Percentiles rank a stretch among this genome's conserved stretches.
phyloP scores from a whole-genome alignment of 2,329 filamentous ascomycete species.

The Cladosporium sp. region DNA sequence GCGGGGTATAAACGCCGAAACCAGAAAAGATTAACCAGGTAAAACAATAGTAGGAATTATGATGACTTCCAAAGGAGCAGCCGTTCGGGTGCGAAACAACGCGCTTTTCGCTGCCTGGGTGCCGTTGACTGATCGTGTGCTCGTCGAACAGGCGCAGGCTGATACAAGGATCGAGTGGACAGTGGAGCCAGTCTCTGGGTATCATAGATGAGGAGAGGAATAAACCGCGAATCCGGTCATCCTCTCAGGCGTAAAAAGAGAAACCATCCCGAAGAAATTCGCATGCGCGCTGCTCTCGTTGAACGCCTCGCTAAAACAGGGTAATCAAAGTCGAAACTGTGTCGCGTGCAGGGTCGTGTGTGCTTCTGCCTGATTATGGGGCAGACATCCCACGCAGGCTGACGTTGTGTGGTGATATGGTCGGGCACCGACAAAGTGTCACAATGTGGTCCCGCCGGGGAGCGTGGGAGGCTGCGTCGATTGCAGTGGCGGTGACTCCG shows the following conservation, averaged over 20 bases:
- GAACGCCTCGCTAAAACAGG: conserved; percentile 34
- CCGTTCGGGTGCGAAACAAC: background rate
- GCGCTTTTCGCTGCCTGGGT: background rate
- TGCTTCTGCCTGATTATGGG: conserved; percentile 5
- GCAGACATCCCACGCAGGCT: background rate
- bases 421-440: conserved; percentile 5
- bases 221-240: background rate
- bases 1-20: conserved; percentile 2
- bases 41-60: background rate
- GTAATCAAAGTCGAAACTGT: conserved; percentile 19
- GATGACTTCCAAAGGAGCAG: background rate
- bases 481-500: conserved; percentile 14
- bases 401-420: conserved; percentile 1
- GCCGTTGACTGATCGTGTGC: background rate
- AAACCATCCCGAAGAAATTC: conserved; percentile 30
- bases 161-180: conserved; percentile 10
- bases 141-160: background rate
- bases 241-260: conserved; percentile 21
- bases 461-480: background rate
- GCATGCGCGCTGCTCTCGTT: conserved; percentile 20
- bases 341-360: conserved; percentile 4
- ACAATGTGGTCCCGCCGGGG: conserved; percentile 1
- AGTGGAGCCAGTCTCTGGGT: conserved; percentile 17
- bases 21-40: background rate
- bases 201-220: conserved; percentile 13